A percentile compares a stretch with the other conserved stretches of the same genome.
Conservation (phyloP, 176 grass and related monocot genomes). For the Dactylis glomerata region DNA sequence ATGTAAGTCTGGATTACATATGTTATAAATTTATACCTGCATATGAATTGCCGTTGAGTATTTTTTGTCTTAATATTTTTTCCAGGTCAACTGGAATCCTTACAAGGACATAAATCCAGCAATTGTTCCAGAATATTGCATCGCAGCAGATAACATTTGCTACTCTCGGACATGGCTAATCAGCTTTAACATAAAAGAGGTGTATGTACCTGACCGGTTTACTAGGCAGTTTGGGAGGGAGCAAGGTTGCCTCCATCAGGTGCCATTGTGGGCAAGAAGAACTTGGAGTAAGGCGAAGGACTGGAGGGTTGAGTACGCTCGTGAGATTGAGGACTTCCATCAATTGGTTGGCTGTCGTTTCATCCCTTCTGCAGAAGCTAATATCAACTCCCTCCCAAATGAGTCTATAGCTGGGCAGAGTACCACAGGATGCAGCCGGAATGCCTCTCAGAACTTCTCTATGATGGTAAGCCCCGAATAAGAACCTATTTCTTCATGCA, state of each 20-base stretch:
- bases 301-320: constrained; percentile 63
- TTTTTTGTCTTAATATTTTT: constrained; percentile 24
- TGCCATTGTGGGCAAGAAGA: constrained; percentile 59
- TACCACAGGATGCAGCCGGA: constrained; percentile 15
- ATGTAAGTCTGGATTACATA: constrained; percentile 31
- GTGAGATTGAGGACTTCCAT: constrained; percentile 60
- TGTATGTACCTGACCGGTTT: constrained; percentile 58
- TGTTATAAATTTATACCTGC: background rate
- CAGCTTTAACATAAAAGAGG: constrained; percentile 68
- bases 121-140: constrained; percentile 58
- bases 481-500: background rate
- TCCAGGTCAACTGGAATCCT: constrained; percentile 64
- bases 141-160: constrained; percentile 56
- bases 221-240: constrained; percentile 61
- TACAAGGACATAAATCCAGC: constrained; percentile 53
- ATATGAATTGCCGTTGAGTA: background rate
- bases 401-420: constrained; percentile 7
- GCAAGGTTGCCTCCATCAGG: constrained; percentile 40
- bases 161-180: constrained; percentile 54
- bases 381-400: constrained; percentile 29
- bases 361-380: constrained; percentile 34
- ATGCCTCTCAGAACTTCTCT: constrained; percentile 32
- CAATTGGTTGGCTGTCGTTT: constrained; percentile 53
- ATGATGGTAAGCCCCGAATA: constrained; percentile 34
- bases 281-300: constrained; percentile 58